These are phyloP conservation scores for Novakomyces olei DNA, from an alignment of 805 yeast species.

Conservation along the genomic window DNA sequence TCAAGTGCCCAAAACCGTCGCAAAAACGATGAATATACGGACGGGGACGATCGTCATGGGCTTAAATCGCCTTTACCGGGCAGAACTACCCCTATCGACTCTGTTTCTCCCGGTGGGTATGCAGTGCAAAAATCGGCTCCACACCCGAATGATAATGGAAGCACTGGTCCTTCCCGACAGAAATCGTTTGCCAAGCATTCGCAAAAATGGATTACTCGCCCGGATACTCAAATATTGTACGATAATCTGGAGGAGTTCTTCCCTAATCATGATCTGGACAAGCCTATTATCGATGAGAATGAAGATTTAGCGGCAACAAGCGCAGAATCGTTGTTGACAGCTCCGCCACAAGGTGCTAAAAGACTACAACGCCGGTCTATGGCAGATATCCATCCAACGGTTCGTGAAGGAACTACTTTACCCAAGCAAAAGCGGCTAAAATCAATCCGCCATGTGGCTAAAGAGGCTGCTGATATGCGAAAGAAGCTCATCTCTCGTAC, in stretches of 20 bases:
- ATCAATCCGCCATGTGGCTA: conserved; percentile 79
- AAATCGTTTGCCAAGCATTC: neutral
- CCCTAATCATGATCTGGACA: conserved; percentile 80
- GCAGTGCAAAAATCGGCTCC: neutral
- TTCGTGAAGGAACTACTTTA: neutral
- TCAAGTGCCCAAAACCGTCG: neutral
- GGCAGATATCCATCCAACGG: too few species aligned
- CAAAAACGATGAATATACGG: neutral
- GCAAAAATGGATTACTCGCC: conserved; percentile 49
- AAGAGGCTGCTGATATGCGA: conserved; percentile 58
- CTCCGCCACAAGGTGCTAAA: neutral
- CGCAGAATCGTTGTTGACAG: neutral
- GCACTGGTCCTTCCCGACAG: conserved; percentile 3
- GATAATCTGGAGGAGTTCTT: conserved; percentile 78
- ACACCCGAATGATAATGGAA: neutral
- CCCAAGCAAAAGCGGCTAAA: conserved; percentile 39
- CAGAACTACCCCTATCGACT: too few species aligned
- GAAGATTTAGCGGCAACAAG: conserved; percentile 4
- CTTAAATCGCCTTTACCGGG: neutral
- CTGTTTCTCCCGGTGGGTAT: neutral
- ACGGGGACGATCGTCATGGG: neutral
- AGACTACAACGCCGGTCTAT: neutral
- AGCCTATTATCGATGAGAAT: conserved; percentile 56
- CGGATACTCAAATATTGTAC: conserved; percentile 84
- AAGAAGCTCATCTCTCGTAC: conserved; percentile 16